Evolutionary conservation across 495 filamentous ascomycete species (phyloP), one percentile per base, ranked within the genome.

Genomic region (Aspergillus ellipticus): DNA sequence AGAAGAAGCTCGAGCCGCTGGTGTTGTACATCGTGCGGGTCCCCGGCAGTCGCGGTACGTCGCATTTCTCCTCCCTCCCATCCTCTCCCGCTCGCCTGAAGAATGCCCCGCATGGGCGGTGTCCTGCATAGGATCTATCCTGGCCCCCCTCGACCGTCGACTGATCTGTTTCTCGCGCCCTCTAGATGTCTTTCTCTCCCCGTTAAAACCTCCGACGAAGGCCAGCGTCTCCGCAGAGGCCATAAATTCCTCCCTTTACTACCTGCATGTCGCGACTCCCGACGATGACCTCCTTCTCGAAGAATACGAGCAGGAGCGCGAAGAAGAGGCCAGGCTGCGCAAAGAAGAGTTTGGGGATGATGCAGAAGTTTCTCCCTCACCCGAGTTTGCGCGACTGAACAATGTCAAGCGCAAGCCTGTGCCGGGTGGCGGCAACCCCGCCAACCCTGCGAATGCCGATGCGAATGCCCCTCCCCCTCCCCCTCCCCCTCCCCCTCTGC

Each of bases 21-120:
- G 82, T 85, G 3, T 76, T 97, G 20, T 97, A 97, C 66, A 95
- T 97, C 58, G 92, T 92, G 10, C 79, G 91, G 53, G 92, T 97
- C 0, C 93, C 93, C 2, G 92, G 94, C 13, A 96, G 87, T 58
- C 83, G 83, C 84, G 92, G 92, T 93, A 76, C 31, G 78, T 68
- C 11, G 28, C 21, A 13, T 43, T 15, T 7, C 28, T 31, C 45
- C 11, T 20, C 16, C 2, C 16, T 3, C 41, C 17, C 16, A 19
- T 51, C 6, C 37, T 26, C n/a, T 51, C 17, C 10, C 20, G 11
- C 3, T 28, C 24, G 24, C 24, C 39, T 39, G 13, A 39, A 29
- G 19, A 35, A 52, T 54, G 49, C 33, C 42, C 31, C 37, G 29
- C 56, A 52, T 57, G 17, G 54, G 33, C 26, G 50, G 39, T 53